Base-by-base conservation (phyloP, 768 basidiomycete species). In the Tubosaeta sp. region DNA sequence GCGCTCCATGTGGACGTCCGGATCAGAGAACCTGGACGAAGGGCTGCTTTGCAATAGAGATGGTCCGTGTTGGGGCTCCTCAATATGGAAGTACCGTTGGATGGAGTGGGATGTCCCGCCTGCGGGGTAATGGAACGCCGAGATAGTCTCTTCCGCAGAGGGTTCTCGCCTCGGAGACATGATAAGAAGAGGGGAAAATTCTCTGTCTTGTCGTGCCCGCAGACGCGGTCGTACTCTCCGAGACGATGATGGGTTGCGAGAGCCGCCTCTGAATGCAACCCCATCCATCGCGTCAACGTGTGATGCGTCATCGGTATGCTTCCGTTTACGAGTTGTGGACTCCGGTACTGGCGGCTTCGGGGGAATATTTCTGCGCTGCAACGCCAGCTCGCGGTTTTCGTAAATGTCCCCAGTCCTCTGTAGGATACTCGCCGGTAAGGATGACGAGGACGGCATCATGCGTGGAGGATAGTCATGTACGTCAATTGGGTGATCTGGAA, bases 121-220 rank as follows among this genome's bases (percentile, higher is more conserved):
- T 48, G 27, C 22, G 14, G 47, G 5, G 39, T 43, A 50, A 46
- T 31, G 39, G n/a, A 41, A 31, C 13, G 31, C 33, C 25, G 25
- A 37, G n/a, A 50, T 35, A 34, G 17, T 59, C 19, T 52, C 54
- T 19, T 48, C 55, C 17, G 6, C 13, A 33, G 26, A 5, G 6
- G 9, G 7, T 16, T 46, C 47, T 11, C n/a, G 43, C 6, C 22
- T 27, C 3, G 57, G 59, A 31, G 65, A 52, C 41, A 59, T 53
- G 3, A 56, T 19, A 35, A 65, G 57, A 43, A 67, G 63, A 29
- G 65, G 63, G 11, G 65, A 38, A 11, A 67, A 65, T 41, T 57
- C 54, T n/a, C 48, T 13, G 32, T 52, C 59, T 29, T 37, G 50
- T 35, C 27, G 54, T 8, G 6, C 29, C 41, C 32, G 29, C 43